phyloP scores from a whole-genome alignment of 2,329 filamentous ascomycete genomes.

The Atkinsonella hypoxylon region DNA sequence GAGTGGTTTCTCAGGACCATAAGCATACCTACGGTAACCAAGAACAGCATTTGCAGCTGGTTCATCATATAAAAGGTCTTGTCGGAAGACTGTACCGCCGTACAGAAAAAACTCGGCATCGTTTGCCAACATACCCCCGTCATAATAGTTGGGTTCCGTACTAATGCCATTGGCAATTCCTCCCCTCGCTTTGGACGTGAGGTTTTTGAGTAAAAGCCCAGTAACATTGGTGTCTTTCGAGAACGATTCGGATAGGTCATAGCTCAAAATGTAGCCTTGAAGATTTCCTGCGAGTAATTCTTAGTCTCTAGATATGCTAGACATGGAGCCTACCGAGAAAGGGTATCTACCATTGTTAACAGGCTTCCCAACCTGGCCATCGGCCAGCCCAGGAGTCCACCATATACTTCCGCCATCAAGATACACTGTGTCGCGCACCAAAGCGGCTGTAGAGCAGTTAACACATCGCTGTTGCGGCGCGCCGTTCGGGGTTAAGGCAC shows the following conservation, averaged over 20 bases:
- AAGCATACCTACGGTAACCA: constrained; percentile 40
- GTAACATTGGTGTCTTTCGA: constrained; percentile 39
- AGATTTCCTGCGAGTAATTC: constrained; percentile 33
- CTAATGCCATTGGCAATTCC: constrained; percentile 39
- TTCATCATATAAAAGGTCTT: constrained; percentile 21
- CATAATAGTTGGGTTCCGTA: constrained; percentile 42
- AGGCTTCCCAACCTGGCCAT: constrained; percentile 24
- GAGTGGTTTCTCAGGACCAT: constrained; percentile 30
- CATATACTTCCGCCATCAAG: constrained; percentile 48
- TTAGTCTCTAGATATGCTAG: not conserved
- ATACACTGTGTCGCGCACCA: constrained; percentile 51
- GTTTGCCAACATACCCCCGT: constrained; percentile 55
- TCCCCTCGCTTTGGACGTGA: constrained; percentile 34
- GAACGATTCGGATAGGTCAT: constrained; percentile 48
- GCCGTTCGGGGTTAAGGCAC: not conserved
- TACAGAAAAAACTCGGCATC: constrained; percentile 52
- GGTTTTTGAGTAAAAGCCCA: constrained; percentile 30
- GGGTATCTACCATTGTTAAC: constrained; percentile 26
- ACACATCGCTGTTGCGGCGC: not conserved
- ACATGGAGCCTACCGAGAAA: constrained; percentile 10
- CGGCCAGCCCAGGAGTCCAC: constrained; percentile 38
- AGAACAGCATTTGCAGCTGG: constrained; percentile 33
- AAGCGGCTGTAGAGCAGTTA: constrained; percentile 29
- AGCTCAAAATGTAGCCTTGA: constrained; percentile 39
- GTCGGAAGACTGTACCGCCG: constrained; percentile 37